A percentile compares a stretch with the other conserved stretches of the same genome.
phyloP scores from a whole-genome alignment of 352 stramenopile genomes.

The Peronospora tabacina region DNA sequence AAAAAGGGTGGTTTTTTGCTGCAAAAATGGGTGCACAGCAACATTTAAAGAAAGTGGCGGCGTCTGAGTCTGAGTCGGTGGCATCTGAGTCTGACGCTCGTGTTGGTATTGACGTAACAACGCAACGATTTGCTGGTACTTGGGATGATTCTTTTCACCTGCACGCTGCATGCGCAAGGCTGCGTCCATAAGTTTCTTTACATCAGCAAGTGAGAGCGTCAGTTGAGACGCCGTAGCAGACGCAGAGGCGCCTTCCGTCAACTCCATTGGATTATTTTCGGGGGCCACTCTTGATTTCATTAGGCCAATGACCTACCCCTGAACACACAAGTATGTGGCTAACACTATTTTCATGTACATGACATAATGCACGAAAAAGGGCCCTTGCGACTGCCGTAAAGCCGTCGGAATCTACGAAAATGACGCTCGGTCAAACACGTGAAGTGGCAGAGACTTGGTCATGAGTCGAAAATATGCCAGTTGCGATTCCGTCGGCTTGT shows the following conservation, averaged over 20 bases:
- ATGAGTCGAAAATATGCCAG: constrained; percentile 81
- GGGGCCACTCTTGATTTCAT: constrained; percentile 6
- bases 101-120: constrained; percentile 74
- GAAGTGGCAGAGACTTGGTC: constrained; percentile 74
- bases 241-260: neutral
- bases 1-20: constrained; percentile 62
- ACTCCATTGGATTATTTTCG: constrained; percentile 10
- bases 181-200: constrained; percentile 79
- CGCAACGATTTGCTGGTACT: constrained; percentile 79
- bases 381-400: no score
- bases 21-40: constrained; percentile 51
- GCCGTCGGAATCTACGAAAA: constrained; percentile 49
- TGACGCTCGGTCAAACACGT: constrained; percentile 77
- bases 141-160: constrained; percentile 69
- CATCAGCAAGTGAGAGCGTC: constrained; percentile 51
- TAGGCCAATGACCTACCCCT: neutral
- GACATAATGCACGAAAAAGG: neutral
- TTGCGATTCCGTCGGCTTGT: constrained; percentile 63
- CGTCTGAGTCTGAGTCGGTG: constrained; percentile 5
- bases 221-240: constrained; percentile 7
- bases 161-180: constrained; percentile 74
- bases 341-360: constrained; percentile 1
- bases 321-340: neutral
- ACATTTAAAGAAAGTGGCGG: constrained; percentile 33
- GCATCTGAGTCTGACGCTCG: constrained; percentile 5